Evolutionary conservation across 208 protist genomes (phyloP).

Genomic region (Trypanosomatidae sp.): DNA sequence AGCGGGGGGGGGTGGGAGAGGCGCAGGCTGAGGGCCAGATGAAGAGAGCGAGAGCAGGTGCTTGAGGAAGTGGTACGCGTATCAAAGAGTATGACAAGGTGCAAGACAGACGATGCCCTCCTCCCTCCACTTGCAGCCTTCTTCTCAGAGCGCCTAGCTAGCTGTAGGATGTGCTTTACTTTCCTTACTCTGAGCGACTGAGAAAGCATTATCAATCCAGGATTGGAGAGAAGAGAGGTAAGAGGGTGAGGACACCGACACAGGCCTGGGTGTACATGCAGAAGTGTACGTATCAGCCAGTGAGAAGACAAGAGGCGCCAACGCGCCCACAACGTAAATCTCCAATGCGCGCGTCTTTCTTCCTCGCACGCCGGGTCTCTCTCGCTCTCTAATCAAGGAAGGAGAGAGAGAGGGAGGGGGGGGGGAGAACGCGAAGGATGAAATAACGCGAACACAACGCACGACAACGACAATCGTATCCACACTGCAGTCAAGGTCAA

Average conservation of each 20-base stretch:
- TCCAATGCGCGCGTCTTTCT: not conserved
- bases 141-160: not conserved
- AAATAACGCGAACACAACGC: not conserved
- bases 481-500: not conserved
- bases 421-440: not conserved
- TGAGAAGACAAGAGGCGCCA: not conserved
- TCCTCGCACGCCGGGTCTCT: not conserved
- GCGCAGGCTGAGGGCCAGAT: not conserved
- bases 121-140: not conserved
- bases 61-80: not conserved
- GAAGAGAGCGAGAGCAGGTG: not conserved
- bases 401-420: constrained; percentile 4
- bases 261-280: too few relatives aligned
- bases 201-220: not conserved
- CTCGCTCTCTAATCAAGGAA: not conserved
- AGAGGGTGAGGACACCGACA: not conserved
- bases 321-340: not conserved
- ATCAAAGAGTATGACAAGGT: not conserved
- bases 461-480: not conserved
- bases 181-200: not conserved
- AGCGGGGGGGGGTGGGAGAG: too few relatives aligned
- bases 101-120: too few relatives aligned
- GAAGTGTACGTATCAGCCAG: not conserved
- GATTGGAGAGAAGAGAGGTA: not conserved
- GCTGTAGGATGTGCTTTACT: not conserved